A percentile compares a stretch with the other conserved stretches of the same genome.
Conservation (phyloP, 352 stramenopile species). For the Phytophthora sansomeana region DNA sequence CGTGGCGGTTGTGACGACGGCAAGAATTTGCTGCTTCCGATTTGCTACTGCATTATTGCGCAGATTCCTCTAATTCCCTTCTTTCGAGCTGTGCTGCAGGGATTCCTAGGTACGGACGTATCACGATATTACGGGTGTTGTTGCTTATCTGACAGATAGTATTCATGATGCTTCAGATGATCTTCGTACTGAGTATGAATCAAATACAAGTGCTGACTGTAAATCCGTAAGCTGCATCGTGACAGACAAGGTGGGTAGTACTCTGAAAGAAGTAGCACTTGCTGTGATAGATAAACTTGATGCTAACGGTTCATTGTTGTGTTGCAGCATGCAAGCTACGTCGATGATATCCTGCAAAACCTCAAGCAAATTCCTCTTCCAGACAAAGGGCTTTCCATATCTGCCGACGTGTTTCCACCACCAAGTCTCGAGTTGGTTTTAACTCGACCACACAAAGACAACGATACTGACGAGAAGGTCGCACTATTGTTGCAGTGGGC, state of each 20-base stretch:
- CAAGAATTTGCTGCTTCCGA: constrained; percentile 28
- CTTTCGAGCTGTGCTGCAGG: constrained; percentile 43
- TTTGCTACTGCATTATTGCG: constrained; percentile 65
- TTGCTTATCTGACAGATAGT: background rate
- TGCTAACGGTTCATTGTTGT: background rate
- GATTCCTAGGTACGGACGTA: constrained; percentile 41
- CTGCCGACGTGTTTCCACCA: constrained; percentile 30
- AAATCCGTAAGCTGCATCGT: constrained; percentile 38
- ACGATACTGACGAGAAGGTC: constrained; percentile 47
- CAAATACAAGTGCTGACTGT: constrained; percentile 11
- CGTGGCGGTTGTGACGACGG: constrained; percentile 11
- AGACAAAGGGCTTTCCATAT: constrained; percentile 23
- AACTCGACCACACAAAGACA: constrained; percentile 39
- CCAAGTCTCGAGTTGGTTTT: constrained; percentile 31
- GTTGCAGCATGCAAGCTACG: constrained; percentile 46
- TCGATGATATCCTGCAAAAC: constrained; percentile 42
- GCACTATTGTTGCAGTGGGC: constrained; percentile 56
- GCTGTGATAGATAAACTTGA: background rate
- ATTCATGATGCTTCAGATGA: constrained; percentile 21
- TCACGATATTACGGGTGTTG: background rate
- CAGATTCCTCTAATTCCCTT: constrained; percentile 56
- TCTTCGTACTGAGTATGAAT: constrained; percentile 22
- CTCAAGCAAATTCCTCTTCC: constrained; percentile 34
- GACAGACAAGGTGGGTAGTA: constrained; percentile 46
- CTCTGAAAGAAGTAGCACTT: background rate